These are phyloP conservation scores for Thelonectria olida DNA, from an alignment of 2,329 filamentous ascomycete species.

Conservation along the genomic window DNA sequence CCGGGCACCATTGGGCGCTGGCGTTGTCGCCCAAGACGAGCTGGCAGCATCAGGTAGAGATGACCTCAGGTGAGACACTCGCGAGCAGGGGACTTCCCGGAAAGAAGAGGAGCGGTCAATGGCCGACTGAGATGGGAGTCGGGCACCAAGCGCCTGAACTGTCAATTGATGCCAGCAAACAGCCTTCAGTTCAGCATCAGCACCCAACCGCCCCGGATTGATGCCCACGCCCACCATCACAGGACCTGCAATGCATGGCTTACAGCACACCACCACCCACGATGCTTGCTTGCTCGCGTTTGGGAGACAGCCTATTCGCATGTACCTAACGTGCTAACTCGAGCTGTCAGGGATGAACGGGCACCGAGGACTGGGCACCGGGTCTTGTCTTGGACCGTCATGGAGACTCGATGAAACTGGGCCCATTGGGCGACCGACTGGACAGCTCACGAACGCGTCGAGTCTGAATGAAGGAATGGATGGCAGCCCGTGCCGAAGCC, in stretches of 20 bases:
- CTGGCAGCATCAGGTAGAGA: constrained; percentile 41
- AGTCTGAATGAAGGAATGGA: neutral
- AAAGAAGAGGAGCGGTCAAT: constrained; percentile 47
- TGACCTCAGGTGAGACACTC: constrained; percentile 40
- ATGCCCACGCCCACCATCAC: constrained; percentile 41
- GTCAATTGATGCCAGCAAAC: constrained; percentile 34
- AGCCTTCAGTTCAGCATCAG: constrained; percentile 3
- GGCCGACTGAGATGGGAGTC: constrained; percentile 36
- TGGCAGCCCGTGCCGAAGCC: constrained; percentile 20
- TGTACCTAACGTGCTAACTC: neutral
- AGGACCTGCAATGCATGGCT: constrained; percentile 20
- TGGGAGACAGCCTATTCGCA: too few relatives aligned
- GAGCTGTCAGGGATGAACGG: constrained; percentile 4
- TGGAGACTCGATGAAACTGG: constrained; percentile 5
- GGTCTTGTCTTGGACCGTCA: neutral
- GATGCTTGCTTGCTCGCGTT: neutral
- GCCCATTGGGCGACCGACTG: constrained; percentile 7
- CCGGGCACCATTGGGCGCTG: constrained; percentile 44
- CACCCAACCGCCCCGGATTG: constrained; percentile 40
- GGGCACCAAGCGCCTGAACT: constrained; percentile 39
- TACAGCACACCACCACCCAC: constrained; percentile 13
- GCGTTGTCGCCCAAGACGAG: constrained; percentile 47
- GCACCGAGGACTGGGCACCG: constrained; percentile 12
- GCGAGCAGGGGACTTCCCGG: constrained; percentile 47
- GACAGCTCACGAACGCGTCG: constrained; percentile 9